Percentiles rank a stretch among this genome's conserved stretches.
phyloP scores from a whole-genome alignment of 441 rosid species.

The Dalechampia spathulata region DNA sequence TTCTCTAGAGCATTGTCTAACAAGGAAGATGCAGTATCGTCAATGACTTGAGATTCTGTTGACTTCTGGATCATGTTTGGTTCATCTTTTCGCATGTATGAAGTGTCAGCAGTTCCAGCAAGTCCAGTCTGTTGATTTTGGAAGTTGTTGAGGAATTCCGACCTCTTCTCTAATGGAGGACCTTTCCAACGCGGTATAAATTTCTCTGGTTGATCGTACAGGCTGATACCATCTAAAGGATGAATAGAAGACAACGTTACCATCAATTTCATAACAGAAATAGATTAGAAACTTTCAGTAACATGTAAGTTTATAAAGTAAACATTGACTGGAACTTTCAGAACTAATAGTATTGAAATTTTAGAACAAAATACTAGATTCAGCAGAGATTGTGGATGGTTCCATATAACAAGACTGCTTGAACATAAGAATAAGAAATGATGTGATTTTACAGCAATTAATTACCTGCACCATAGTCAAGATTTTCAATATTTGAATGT shows the following conservation, averaged over 20 bases:
- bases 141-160: slow-evolving; percentile 46
- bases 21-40: slow-evolving; percentile 27
- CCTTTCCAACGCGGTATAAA: slow-evolving; percentile 87
- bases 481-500: slow-evolving; percentile 84
- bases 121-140: slow-evolving; percentile 43
- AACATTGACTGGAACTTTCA: slow-evolving; percentile 3
- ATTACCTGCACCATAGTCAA: slow-evolving; percentile 87
- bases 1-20: slow-evolving; percentile 24
- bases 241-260: slow-evolving; percentile 17
- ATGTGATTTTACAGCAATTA: slow-evolving; percentile 10
- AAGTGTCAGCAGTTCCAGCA: slow-evolving; percentile 25
- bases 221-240: slow-evolving; percentile 69
- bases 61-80: slow-evolving; percentile 30
- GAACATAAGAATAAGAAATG: neutral
- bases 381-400: neutral
- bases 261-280: neutral
- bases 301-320: too few relatives aligned
- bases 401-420: neutral
- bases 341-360: neutral
- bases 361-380: neutral
- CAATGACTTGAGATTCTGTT: slow-evolving; percentile 23
- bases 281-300: too few relatives aligned
- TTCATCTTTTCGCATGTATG: slow-evolving; percentile 34
- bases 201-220: slow-evolving; percentile 76
- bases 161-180: slow-evolving; percentile 50